These are phyloP conservation scores for Mrakia hoshinonis DNA, from an alignment of 768 basidiomycete genomes.

Conservation along the genomic window DNA sequence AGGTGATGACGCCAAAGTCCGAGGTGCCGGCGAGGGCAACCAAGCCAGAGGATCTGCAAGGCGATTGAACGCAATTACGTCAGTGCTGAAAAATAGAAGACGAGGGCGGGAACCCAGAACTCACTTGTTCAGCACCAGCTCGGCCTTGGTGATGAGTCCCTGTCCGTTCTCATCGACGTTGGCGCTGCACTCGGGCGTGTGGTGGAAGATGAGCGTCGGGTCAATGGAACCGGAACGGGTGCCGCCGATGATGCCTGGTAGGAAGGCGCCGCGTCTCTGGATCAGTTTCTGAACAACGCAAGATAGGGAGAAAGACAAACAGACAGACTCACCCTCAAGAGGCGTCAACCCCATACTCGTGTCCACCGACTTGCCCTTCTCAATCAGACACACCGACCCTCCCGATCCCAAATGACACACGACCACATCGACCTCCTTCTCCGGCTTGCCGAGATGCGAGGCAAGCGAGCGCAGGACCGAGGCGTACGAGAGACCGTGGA, in stretches of 20 bases:
- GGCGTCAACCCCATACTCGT: constrained; percentile 86
- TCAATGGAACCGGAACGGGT: constrained; percentile 77
- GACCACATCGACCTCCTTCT: constrained; percentile 59
- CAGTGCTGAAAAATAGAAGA: not conserved
- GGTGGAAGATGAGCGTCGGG: constrained; percentile 80
- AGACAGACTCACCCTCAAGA: constrained; percentile 47
- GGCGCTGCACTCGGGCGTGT: constrained; percentile 51
- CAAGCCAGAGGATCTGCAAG: constrained; percentile 59
- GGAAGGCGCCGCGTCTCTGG: not conserved
- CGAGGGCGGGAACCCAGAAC: constrained; percentile 7
- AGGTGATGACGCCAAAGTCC: constrained; percentile 62
- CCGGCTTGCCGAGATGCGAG: constrained; percentile 51
- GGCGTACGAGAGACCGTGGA: constrained; percentile 59
- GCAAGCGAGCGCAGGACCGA: constrained; percentile 62
- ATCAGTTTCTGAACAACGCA: not conserved
- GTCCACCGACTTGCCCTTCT: constrained; percentile 63
- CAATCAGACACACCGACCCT: constrained; percentile 70
- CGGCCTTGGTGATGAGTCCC: constrained; percentile 47
- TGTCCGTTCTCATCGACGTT: constrained; percentile 48
- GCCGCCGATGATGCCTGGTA: constrained; percentile 65
- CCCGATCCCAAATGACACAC: constrained; percentile 85
- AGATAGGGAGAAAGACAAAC: not conserved
- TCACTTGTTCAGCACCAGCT: constrained; percentile 44
- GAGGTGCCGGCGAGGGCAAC: constrained; percentile 69
- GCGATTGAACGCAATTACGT: not conserved